phyloP scores from a whole-genome alignment of 2,329 filamentous ascomycete species.

The Drechslerella dactyloides region DNA sequence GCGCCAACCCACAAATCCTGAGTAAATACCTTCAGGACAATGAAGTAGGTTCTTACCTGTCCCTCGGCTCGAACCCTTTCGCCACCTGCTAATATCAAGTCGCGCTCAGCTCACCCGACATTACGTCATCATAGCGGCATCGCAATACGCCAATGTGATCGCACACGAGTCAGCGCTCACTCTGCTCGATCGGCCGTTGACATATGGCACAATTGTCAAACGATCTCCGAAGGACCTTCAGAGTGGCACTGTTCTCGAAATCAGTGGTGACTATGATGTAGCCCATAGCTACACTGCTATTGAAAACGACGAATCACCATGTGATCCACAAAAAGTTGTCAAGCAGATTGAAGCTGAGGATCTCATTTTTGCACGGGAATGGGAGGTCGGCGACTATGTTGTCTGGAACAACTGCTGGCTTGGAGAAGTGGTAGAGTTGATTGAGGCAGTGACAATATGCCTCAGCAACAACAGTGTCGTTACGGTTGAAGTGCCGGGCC shows the following conservation, averaged over 20 bases:
- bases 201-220: constrained; percentile 66
- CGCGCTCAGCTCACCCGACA: constrained; percentile 60
- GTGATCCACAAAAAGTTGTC: constrained; percentile 48
- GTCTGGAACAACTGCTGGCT: constrained; percentile 65
- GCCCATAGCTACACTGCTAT: constrained; percentile 44
- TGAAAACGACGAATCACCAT: constrained; percentile 56
- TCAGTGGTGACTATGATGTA: constrained; percentile 57
- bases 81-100: constrained; percentile 16
- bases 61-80: constrained; percentile 36
- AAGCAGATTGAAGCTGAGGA: constrained; percentile 60
- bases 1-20: constrained; percentile 34
- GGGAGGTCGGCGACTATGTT: constrained; percentile 63
- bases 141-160: constrained; percentile 59
- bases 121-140: constrained; percentile 60
- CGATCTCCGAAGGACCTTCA: constrained; percentile 61
- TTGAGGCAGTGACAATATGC: constrained; percentile 62
- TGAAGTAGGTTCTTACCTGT: constrained; percentile 30
- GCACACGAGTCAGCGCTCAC: constrained; percentile 60
- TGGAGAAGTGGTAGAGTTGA: constrained; percentile 63
- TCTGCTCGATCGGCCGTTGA: constrained; percentile 64
- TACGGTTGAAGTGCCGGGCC: constrained; percentile 61
- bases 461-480: constrained; percentile 65
- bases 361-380: constrained; percentile 60
- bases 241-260: constrained; percentile 65
- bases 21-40: constrained; percentile 51